Conservation (phyloP, 352 stramenopile species). For the Paralagenidium karlingii region DNA sequence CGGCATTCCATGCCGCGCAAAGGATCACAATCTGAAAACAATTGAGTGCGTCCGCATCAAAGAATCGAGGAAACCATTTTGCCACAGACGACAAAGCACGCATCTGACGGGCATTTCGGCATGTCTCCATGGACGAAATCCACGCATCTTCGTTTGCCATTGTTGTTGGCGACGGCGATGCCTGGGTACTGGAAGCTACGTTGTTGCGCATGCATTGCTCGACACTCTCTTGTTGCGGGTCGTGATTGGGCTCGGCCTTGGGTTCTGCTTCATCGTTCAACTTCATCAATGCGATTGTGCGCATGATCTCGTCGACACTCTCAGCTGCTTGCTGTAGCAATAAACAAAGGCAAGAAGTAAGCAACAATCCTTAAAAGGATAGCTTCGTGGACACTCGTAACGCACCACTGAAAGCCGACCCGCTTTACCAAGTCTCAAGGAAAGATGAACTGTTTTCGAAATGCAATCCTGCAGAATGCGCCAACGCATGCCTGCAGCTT, state of each 20-base stretch:
- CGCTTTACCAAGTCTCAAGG: constrained; percentile 40
- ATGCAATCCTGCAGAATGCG: constrained; percentile 57
- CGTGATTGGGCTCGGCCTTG: background rate
- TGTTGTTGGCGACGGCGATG: background rate
- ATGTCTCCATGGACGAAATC: constrained; percentile 52
- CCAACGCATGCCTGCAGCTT: constrained; percentile 51
- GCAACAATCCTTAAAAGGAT: background rate
- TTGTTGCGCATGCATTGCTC: no score
- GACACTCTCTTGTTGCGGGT: no score
- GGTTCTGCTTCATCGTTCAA: constrained; percentile 32
- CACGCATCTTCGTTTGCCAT: constrained; percentile 23
- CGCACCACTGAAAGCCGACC: constrained; percentile 1
- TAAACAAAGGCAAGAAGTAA: no score
- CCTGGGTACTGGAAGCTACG: background rate
- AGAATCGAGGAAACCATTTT: constrained; percentile 43
- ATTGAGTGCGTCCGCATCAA: constrained; percentile 33
- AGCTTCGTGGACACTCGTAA: no score
- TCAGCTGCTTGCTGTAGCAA: no score
- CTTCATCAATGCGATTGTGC: constrained; percentile 58
- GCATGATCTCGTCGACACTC: constrained; percentile 65
- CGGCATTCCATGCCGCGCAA: constrained; percentile 65
- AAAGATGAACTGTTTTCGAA: constrained; percentile 60
- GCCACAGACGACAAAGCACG: constrained; percentile 48
- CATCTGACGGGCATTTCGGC: constrained; percentile 44
- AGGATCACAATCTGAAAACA: constrained; percentile 55